Evolutionary conservation across 108 stramenopile genomes (phyloP).

Genomic region (Mayamaea pseudoterrestris): DNA sequence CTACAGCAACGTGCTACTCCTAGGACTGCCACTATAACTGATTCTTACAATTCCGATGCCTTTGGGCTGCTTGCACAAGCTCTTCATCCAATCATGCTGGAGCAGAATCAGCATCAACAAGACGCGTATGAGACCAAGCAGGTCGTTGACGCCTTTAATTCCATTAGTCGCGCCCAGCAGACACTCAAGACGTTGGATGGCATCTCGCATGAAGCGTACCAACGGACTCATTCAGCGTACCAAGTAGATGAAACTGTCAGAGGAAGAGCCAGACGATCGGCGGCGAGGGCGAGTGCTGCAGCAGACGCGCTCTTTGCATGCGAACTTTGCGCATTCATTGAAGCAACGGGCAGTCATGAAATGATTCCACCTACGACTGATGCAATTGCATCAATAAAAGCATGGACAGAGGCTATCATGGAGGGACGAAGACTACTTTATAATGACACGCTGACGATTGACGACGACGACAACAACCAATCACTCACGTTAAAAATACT

Average conservation of each 20-base stretch:
- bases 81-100: too few relatives aligned
- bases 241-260: conserved; percentile 34
- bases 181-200: conserved; percentile 75
- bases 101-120: too few relatives aligned
- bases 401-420: background rate
- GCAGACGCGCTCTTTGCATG: conserved; percentile 61
- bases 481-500: conserved; percentile 15
- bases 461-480: too few relatives aligned
- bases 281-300: conserved; percentile 45
- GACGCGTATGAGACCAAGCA: too few relatives aligned
- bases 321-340: conserved; percentile 59
- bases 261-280: conserved; percentile 62
- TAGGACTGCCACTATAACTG: too few relatives aligned
- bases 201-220: conserved; percentile 70
- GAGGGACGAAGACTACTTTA: conserved; percentile 3
- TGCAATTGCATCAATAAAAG: too few relatives aligned
- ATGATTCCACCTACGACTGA: too few relatives aligned
- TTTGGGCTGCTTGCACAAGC: too few relatives aligned
- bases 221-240: conserved; percentile 40
- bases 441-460: conserved; percentile 6
- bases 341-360: too few relatives aligned
- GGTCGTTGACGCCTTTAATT: conserved; percentile 28
- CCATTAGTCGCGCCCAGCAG: conserved; percentile 40
- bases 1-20: too few relatives aligned
- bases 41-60: too few relatives aligned